phyloP scores from a whole-genome alignment of 148 eudicot species.

The Fagopyrum tataricum region DNA sequence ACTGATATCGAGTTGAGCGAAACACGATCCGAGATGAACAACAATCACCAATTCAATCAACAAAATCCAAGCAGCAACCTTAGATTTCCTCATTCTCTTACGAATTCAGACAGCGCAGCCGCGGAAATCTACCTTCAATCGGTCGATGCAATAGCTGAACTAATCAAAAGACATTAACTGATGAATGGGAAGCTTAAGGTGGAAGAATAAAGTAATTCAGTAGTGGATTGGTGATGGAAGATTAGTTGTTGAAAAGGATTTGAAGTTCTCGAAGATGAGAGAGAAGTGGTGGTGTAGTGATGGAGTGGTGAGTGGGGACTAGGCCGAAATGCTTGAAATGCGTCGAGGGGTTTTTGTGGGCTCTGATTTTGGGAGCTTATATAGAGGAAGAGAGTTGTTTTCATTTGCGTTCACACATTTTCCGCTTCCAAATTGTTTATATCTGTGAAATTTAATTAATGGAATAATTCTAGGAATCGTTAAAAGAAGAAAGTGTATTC shows the following conservation, averaged over 20 bases:
- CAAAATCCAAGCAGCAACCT: not conserved
- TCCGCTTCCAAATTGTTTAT: not conserved
- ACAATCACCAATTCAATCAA: not conserved
- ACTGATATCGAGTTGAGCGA: slow-evolving; percentile 21
- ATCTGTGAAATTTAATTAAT: no score
- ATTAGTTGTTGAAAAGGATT: not conserved
- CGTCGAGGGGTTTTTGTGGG: not conserved
- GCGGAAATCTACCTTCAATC: not conserved
- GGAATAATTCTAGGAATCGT: no score
- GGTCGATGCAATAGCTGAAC: not conserved
- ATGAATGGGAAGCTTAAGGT: not conserved
- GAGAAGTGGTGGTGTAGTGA: not conserved
- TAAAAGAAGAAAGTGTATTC: no score
- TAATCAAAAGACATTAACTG: not conserved
- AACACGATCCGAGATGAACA: not conserved
- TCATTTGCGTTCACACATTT: not conserved
- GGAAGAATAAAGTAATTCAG: not conserved
- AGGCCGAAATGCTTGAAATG: slow-evolving; percentile 6
- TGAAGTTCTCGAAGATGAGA: not conserved
- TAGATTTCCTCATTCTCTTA: not conserved
- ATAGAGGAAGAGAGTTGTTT: not conserved
- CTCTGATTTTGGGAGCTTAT: not conserved
- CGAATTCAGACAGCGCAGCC: not conserved
- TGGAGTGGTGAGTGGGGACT: not conserved
- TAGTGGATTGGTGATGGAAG: not conserved